Evolutionary conservation across 2,329 filamentous ascomycete species (phyloP).

Genomic region (Penicillium fuscoglaucum): DNA sequence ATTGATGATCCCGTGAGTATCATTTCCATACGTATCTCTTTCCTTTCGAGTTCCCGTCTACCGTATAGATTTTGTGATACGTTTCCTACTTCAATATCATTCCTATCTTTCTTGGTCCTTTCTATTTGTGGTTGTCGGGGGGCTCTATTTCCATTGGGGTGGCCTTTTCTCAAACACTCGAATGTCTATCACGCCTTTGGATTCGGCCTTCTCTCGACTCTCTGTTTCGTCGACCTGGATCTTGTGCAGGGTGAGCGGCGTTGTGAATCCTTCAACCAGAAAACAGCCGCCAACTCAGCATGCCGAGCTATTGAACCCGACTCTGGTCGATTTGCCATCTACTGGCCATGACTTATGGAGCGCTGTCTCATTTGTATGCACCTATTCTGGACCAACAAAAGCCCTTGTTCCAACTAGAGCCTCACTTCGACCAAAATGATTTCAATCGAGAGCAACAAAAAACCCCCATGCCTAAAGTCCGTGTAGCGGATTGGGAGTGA

Average conservation of each 20-base stretch:
- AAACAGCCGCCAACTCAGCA: not conserved
- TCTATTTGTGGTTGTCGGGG: conserved; percentile 5
- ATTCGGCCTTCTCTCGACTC: not conserved
- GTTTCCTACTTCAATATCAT: conserved; percentile 26
- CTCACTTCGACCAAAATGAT: not conserved
- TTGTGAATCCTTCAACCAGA: not conserved
- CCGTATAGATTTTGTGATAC: conserved; percentile 4
- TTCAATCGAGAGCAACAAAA: conserved; percentile 2
- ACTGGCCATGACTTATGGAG: not conserved
- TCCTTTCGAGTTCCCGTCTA: not conserved
- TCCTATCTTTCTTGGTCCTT: conserved; percentile 22
- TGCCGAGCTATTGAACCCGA: not conserved
- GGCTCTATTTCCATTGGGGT: not conserved
- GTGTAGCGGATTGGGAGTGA: conserved; percentile 11
- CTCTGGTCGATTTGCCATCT: not conserved
- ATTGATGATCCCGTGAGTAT: conserved; percentile 50
- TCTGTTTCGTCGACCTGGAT: not conserved
- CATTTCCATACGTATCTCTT: conserved; percentile 3
- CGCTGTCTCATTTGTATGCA: not conserved
- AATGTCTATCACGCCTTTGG: not conserved
- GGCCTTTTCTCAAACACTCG: not conserved
- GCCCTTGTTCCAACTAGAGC: not conserved
- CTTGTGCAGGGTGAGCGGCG: not conserved
- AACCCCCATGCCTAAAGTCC: conserved; percentile 10
- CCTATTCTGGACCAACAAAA: not conserved